phyloP scores from a whole-genome alignment of 306 rosid species.

The Lagenaria siceraria region DNA sequence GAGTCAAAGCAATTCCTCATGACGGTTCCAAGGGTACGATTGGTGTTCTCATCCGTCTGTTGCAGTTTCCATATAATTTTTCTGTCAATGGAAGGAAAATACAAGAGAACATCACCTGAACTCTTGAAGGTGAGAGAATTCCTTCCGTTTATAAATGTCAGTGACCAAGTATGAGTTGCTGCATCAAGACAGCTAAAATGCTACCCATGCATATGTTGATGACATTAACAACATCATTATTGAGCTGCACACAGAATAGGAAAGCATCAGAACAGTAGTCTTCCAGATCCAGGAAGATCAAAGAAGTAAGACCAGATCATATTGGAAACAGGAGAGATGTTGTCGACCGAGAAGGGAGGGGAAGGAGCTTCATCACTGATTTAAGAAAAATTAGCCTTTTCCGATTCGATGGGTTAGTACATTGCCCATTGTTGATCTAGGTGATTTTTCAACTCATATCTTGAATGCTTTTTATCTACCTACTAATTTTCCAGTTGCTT shows the following conservation, averaged over 20 bases:
- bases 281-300: not conserved
- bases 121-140: not conserved
- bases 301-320: not conserved
- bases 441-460: not conserved
- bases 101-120: not conserved
- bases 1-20: not conserved
- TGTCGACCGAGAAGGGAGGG: not conserved
- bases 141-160: constrained; percentile 18
- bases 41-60: not conserved
- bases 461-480: not conserved
- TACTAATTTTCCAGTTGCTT: not conserved
- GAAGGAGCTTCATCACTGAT: not conserved
- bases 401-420: not conserved
- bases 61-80: not conserved
- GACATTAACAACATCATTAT: constrained; percentile 74
- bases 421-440: not conserved
- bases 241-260: constrained; percentile 53
- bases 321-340: not conserved
- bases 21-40: not conserved
- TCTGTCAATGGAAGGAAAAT: not conserved
- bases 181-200: constrained; percentile 76
- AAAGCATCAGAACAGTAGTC: not conserved
- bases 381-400: not conserved
- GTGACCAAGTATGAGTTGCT: constrained; percentile 43
- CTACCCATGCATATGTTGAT: constrained; percentile 89